Evolutionary conservation across 148 eudicot species (phyloP).

Genomic region (Nepenthes gracilis): DNA sequence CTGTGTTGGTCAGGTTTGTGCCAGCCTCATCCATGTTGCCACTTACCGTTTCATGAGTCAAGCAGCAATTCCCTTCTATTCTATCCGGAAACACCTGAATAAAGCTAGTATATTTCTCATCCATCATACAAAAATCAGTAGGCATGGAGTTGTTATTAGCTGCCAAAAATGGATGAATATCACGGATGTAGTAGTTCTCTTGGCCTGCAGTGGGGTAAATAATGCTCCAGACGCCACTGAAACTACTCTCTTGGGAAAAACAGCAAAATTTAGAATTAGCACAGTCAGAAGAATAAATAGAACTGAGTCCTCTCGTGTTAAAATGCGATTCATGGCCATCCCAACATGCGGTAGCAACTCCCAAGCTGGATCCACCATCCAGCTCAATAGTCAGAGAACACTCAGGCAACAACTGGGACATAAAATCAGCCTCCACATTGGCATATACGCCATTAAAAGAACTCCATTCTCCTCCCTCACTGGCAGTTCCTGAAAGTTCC

Average conservation of each 20-base stretch:
- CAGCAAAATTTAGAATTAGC: slow-evolving; percentile 14
- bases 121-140: slow-evolving; percentile 13
- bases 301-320: slow-evolving; percentile 6
- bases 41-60: slow-evolving; percentile 20
- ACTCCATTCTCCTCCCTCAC: slow-evolving; percentile 52
- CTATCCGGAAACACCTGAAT: slow-evolving; percentile 7
- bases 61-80: slow-evolving; percentile 18
- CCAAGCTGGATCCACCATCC: slow-evolving; percentile 10
- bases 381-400: slow-evolving; percentile 18
- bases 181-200: slow-evolving; percentile 16
- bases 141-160: slow-evolving; percentile 14
- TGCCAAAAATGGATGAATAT: slow-evolving; percentile 13
- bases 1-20: slow-evolving; percentile 4
- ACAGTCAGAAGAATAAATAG: slow-evolving; percentile 11
- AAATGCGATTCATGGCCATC: slow-evolving; percentile 8
- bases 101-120: slow-evolving; percentile 6
- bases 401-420: slow-evolving; percentile 47
- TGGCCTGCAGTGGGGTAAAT: slow-evolving; percentile 15
- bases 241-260: slow-evolving; percentile 25
- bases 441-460: slow-evolving; percentile 32
- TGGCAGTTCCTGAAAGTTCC: slow-evolving; percentile 24
- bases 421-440: slow-evolving; percentile 51
- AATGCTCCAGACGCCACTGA: not conserved
- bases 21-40: slow-evolving; percentile 14
- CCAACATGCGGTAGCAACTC: slow-evolving; percentile 15